phyloP scores from a whole-genome alignment of 2,329 filamentous ascomycete genomes.

The Lachnellula hyalina region DNA sequence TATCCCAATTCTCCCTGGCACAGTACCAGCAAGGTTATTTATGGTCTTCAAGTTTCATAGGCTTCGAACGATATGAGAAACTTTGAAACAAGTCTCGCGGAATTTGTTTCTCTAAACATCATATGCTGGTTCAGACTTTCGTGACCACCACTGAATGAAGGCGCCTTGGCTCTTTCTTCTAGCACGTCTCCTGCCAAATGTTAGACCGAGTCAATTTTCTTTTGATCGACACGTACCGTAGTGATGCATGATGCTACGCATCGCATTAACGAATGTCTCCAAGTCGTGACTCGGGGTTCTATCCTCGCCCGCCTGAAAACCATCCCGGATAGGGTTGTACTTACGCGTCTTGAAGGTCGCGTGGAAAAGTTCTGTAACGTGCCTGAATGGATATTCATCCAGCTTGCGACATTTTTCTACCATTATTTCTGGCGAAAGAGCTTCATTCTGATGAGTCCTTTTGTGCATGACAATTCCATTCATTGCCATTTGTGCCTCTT shows the following conservation, averaged over 20 bases:
- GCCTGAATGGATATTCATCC: constrained; percentile 5
- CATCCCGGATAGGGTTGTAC: constrained; percentile 10
- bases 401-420: constrained; percentile 2
- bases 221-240: background rate
- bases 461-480: constrained; percentile 8
- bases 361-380: constrained; percentile 7
- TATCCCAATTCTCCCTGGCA: no score
- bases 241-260: background rate
- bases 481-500: constrained; percentile 8
- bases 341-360: constrained; percentile 3
- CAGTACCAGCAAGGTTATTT: no score
- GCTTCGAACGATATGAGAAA: constrained; percentile 6
- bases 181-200: constrained; percentile 4
- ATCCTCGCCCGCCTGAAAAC: background rate
- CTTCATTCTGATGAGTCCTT: background rate
- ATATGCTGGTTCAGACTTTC: constrained; percentile 4
- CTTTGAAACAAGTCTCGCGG: constrained; percentile 7
- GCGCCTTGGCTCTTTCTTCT: constrained; percentile 1
- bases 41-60: no score
- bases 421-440: background rate
- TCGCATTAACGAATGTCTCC: background rate
- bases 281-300: background rate
- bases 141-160: background rate
- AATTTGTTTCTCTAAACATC: constrained; percentile 6
- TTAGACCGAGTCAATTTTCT: background rate